A percentile compares a stretch with the other conserved stretches of the same genome.
Conservation (phyloP, 1,139 yeast species). For the Debaryomycetaceae sp. region DNA sequence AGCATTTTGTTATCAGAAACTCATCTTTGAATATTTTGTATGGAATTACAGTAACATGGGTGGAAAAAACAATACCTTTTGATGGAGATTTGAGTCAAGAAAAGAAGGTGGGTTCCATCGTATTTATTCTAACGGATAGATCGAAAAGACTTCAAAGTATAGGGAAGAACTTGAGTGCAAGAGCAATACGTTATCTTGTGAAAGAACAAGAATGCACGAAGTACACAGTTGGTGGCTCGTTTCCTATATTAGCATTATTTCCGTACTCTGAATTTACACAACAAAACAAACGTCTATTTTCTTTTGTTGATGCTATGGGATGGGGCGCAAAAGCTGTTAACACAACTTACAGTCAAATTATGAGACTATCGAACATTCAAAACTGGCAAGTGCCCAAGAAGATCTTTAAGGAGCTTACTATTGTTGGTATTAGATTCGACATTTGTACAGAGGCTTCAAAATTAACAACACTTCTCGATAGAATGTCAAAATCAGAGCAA, state of each 20-base stretch:
- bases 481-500: conserved; percentile 4
- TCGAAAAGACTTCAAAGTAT: conserved; percentile 56
- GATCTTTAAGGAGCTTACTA: conserved; percentile 54
- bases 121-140: conserved; percentile 53
- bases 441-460: conserved; percentile 44
- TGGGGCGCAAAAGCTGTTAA: conserved; percentile 26
- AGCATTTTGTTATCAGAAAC: conserved; percentile 60
- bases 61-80: conserved; percentile 12
- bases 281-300: conserved; percentile 18
- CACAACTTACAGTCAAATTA: conserved; percentile 25
- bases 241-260: conserved; percentile 51
- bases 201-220: conserved; percentile 42
- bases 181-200: conserved; percentile 52
- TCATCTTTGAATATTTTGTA: conserved; percentile 55
- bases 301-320: conserved; percentile 38
- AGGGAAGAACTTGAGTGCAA: conserved; percentile 54
- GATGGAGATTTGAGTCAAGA: conserved; percentile 15
- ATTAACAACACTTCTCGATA: conserved; percentile 32
- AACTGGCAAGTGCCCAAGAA: conserved; percentile 56
- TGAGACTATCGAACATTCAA: conserved; percentile 35
- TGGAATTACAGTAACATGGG: conserved; percentile 60
- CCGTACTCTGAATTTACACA: conserved; percentile 19
- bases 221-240: conserved; percentile 47
- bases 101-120: conserved; percentile 40
- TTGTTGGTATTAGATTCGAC: conserved; percentile 59